Evolutionary conservation across 2,329 filamentous ascomycete species (phyloP).

Genomic region (Hymenoscyphus scutula): DNA sequence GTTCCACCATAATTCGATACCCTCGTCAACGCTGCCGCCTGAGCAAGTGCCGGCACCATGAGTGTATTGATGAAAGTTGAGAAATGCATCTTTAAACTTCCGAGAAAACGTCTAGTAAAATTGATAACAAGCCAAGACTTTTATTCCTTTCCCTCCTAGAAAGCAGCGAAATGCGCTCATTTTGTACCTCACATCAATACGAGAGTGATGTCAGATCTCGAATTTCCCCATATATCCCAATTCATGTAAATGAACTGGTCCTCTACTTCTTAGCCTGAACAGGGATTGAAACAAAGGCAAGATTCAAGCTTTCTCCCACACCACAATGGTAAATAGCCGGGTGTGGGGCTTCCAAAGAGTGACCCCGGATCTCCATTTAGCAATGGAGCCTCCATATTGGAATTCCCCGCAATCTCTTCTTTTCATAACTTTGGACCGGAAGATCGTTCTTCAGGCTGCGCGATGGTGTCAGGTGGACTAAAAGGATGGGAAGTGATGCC

Average conservation of each 20-base stretch:
- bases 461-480: neutral
- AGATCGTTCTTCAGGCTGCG: slow-evolving; percentile 13
- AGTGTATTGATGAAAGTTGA: slow-evolving; percentile 9
- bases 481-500: too few relatives aligned
- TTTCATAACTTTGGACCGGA: neutral
- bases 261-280: slow-evolving; percentile 12
- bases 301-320: slow-evolving; percentile 21
- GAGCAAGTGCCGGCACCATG: slow-evolving; percentile 7
- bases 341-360: slow-evolving; percentile 6
- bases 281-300: slow-evolving; percentile 1
- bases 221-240: neutral
- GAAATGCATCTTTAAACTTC: slow-evolving; percentile 12
- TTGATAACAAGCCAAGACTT: neutral
- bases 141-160: neutral
- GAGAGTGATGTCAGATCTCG: neutral
- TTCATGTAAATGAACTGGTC: neutral
- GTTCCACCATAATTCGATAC: slow-evolving; percentile 25
- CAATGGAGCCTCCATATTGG: slow-evolving; percentile 10
- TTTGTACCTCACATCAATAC: neutral
- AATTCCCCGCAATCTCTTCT: slow-evolving; percentile 14
- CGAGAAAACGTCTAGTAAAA: neutral
- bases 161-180: neutral
- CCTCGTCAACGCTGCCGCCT: slow-evolving; percentile 18
- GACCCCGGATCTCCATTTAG: neutral
- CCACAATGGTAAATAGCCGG: slow-evolving; percentile 14